These are phyloP conservation scores for Apiospora sp. DNA, from an alignment of 2,329 filamentous ascomycete genomes.

Conservation along the genomic window DNA sequence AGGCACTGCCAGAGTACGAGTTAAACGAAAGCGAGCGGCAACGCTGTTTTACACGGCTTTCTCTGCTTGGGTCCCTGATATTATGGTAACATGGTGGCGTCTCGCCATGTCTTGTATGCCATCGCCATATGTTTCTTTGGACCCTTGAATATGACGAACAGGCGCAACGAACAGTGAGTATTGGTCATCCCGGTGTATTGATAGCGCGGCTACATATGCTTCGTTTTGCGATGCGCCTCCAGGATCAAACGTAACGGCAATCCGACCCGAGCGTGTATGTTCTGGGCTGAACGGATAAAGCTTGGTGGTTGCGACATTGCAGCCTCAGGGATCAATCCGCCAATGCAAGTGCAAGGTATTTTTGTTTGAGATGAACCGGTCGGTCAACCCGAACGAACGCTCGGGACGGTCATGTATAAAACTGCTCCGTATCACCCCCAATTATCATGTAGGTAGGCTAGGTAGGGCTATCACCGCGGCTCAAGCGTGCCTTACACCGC, in stretches of 20 bases:
- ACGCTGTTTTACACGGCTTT: background rate
- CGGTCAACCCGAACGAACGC: background rate
- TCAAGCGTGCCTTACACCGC: conserved; percentile 13
- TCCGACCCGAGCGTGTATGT: background rate
- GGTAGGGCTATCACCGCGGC: conserved; percentile 13
- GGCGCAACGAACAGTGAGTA: background rate
- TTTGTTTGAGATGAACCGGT: conserved; percentile 1
- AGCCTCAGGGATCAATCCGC: background rate
- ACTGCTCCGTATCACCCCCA: background rate
- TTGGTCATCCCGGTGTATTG: too few relatives aligned
- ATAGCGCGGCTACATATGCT: background rate
- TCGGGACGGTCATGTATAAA: background rate
- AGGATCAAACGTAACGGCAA: background rate
- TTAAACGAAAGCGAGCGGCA: background rate
- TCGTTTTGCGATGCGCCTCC: background rate
- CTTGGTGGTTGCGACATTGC: conserved; percentile 5
- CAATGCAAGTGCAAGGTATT: background rate
- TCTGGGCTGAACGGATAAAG: background rate
- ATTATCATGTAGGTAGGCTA: background rate
- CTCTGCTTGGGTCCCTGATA: background rate
- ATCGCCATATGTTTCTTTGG: background rate
- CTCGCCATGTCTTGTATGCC: background rate
- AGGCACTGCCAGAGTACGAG: background rate
- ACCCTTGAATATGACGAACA: background rate
- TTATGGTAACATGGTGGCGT: background rate